Conservation (phyloP, 164 flowering plant species). For the Magnolia sinica region DNA sequence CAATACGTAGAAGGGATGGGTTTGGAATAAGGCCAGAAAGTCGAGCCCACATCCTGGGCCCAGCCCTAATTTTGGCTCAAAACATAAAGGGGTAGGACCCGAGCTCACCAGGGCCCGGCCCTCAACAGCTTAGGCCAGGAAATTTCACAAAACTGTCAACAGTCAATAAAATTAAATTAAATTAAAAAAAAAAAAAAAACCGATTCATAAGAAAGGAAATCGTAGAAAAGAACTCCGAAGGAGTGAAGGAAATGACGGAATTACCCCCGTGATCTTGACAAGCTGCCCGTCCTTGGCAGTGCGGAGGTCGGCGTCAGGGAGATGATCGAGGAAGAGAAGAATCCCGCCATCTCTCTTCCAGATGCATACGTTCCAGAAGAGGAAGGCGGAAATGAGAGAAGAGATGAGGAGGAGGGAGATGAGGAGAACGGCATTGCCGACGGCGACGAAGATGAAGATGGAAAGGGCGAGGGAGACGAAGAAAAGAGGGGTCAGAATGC, state of each 20-base stretch:
- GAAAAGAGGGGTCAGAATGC: conserved; percentile 35
- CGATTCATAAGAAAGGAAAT: no score
- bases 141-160: no score
- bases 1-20: no score
- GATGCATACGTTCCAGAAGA: conserved; percentile 40
- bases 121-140: no score
- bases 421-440: conserved; percentile 51
- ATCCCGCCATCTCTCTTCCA: conserved; percentile 25
- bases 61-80: no score
- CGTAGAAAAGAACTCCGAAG: not conserved
- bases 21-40: no score
- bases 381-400: conserved; percentile 32
- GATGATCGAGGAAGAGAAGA: conserved; percentile 34
- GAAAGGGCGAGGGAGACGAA: conserved; percentile 35
- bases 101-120: no score
- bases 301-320: conserved; percentile 55
- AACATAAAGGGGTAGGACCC: no score
- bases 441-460: conserved; percentile 44
- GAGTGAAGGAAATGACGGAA: not conserved
- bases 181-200: no score
- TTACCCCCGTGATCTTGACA: conserved; percentile 57
- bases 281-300: conserved; percentile 56
- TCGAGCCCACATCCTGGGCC: no score
- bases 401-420: conserved; percentile 34
- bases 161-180: no score